phyloP scores from a whole-genome alignment of 441 rosid species.

The Populus hybrid region DNA sequence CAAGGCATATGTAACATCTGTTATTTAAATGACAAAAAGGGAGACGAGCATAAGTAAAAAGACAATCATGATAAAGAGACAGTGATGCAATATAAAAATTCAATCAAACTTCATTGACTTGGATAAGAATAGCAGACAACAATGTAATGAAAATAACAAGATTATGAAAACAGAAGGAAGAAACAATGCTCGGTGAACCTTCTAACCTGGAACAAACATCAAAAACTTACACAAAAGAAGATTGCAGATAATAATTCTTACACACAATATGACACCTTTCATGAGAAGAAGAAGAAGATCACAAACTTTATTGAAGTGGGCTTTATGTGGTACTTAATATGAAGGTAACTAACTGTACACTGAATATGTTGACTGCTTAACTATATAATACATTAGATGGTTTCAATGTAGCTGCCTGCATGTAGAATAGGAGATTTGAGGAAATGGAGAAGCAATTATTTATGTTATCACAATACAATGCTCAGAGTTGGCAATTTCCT shows the following conservation, averaged over 20 bases:
- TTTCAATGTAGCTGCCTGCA: background rate
- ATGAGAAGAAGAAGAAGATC: background rate
- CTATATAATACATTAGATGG: background rate
- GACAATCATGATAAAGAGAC: background rate
- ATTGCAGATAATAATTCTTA: background rate
- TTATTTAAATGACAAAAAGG: background rate
- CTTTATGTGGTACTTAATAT: background rate
- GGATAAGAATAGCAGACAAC: background rate
- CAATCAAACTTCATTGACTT: background rate
- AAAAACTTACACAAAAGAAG: background rate
- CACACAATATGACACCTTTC: background rate
- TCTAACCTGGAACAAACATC: background rate
- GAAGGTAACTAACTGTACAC: background rate
- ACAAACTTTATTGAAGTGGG: background rate
- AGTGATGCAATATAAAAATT: background rate
- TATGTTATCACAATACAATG: background rate
- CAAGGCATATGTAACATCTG: conserved; percentile 96
- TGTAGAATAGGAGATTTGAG: background rate
- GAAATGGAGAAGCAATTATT: background rate
- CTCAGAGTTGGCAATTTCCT: background rate
- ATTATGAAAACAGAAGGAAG: background rate
- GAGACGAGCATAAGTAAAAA: background rate
- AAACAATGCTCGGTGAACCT: background rate
- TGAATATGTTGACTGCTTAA: background rate
- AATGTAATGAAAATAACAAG: background rate